Evolutionary conservation across 352 stramenopile genomes (phyloP).

Genomic region (Aphanomyces euteiches): DNA sequence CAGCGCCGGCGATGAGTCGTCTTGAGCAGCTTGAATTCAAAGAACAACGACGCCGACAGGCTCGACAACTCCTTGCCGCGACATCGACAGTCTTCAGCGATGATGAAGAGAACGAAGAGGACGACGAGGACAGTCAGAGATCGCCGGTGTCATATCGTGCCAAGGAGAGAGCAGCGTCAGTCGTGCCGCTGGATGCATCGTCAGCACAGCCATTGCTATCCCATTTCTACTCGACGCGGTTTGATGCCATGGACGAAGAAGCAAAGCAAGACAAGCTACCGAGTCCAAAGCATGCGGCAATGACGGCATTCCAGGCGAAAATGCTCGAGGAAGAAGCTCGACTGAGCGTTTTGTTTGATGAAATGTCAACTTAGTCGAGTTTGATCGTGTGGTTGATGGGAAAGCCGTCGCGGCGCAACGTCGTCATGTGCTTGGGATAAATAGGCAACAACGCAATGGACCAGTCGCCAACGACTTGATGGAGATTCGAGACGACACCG

Average conservation of each 20-base stretch:
- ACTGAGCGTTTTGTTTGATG: constrained; percentile 15
- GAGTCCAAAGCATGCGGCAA: too few relatives aligned
- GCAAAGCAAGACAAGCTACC: background rate
- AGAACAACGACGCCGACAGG: background rate
- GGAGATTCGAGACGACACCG: constrained; percentile 64
- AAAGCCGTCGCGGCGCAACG: constrained; percentile 8
- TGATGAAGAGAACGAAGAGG: background rate
- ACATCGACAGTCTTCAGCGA: background rate
- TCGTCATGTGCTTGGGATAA: constrained; percentile 26
- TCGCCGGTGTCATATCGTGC: background rate
- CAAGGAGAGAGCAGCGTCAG: background rate
- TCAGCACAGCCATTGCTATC: constrained; percentile 37
- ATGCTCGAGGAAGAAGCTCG: constrained; percentile 23
- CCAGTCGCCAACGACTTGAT: constrained; percentile 72
- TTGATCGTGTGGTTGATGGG: constrained; percentile 12
- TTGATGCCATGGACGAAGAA: constrained; percentile 40
- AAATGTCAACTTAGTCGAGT: constrained; percentile 6
- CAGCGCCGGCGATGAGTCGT: background rate
- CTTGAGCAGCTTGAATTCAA: constrained; percentile 13
- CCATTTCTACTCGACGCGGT: constrained; percentile 62
- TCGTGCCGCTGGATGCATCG: constrained; percentile 10
- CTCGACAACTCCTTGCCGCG: background rate
- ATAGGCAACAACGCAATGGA: constrained; percentile 73
- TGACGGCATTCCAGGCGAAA: background rate
- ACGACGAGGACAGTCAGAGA: background rate